phyloP scores from a whole-genome alignment of 75 land plant genomes.

The Selaginella tamariscina region DNA sequence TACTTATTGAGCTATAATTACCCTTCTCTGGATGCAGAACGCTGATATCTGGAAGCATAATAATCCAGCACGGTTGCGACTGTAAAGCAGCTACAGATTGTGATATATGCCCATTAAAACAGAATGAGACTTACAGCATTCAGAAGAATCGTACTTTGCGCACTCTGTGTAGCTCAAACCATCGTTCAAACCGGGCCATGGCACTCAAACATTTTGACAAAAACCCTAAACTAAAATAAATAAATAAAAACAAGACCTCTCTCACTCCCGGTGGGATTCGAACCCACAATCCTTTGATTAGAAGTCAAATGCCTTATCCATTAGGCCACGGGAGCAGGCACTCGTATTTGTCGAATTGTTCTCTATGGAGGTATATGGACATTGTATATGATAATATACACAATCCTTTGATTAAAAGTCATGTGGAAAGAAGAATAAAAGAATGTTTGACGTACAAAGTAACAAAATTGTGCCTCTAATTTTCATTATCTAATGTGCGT shows the following conservation, averaged over 20 bases:
- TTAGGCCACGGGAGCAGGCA: too few species aligned
- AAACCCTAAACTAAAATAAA: neutral
- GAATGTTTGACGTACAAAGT: neutral
- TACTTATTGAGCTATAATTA: neutral
- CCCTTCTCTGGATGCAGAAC: neutral
- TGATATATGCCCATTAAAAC: too few species aligned
- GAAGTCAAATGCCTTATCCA: too few species aligned
- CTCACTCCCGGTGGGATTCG: too few species aligned
- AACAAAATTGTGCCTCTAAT: neutral
- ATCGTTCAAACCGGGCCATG: conserved; percentile 9
- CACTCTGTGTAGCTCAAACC: neutral
- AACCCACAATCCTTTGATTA: too few species aligned
- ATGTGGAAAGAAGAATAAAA: neutral
- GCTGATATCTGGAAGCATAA: neutral
- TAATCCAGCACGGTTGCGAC: neutral
- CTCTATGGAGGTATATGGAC: too few species aligned
- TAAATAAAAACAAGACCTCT: too few species aligned
- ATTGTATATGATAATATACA: too few species aligned
- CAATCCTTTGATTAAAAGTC: too few species aligned
- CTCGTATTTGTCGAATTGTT: too few species aligned
- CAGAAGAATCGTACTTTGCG: neutral
- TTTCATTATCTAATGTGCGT: conserved; percentile 37
- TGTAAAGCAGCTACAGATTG: too few species aligned
- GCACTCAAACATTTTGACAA: conserved; percentile 4
- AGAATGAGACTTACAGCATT: neutral